These are phyloP conservation scores for Erodium texanum DNA, from an alignment of 441 rosid species.

Conservation along the genomic window DNA sequence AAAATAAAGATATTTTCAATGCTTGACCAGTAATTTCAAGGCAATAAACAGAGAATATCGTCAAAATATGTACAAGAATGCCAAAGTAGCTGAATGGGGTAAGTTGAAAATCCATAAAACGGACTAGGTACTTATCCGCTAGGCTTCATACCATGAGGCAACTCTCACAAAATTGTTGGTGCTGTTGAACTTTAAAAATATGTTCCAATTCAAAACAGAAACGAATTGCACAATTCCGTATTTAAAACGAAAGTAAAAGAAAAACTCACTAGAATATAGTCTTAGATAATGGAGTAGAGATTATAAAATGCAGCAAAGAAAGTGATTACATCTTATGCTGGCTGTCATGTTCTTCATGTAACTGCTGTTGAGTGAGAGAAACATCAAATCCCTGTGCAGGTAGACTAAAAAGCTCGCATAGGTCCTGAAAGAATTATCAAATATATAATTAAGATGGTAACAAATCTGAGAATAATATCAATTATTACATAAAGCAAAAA, in stretches of 20 bases:
- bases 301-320: background rate
- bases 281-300: background rate
- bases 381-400: conserved; percentile 81
- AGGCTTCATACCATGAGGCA: background rate
- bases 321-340: conserved; percentile 55
- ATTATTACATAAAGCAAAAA: background rate
- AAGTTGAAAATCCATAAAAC: no score
- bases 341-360: conserved; percentile 75
- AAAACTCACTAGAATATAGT: background rate
- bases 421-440: conserved; percentile 45
- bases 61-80: background rate
- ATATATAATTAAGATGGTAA: conserved; percentile 4
- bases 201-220: background rate
- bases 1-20: background rate
- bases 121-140: no score
- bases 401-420: conserved; percentile 78
- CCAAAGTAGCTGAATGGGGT: no score
- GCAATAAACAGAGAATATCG: background rate
- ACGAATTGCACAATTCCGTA: background rate
- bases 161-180: background rate
- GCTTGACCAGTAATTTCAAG: background rate
- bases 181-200: background rate
- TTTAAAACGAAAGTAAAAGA: background rate
- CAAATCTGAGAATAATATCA: background rate
- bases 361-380: conserved; percentile 80